Evolutionary conservation across 257 asterid genomes (phyloP).

Genomic region (Lithospermum erythrorhizon): DNA sequence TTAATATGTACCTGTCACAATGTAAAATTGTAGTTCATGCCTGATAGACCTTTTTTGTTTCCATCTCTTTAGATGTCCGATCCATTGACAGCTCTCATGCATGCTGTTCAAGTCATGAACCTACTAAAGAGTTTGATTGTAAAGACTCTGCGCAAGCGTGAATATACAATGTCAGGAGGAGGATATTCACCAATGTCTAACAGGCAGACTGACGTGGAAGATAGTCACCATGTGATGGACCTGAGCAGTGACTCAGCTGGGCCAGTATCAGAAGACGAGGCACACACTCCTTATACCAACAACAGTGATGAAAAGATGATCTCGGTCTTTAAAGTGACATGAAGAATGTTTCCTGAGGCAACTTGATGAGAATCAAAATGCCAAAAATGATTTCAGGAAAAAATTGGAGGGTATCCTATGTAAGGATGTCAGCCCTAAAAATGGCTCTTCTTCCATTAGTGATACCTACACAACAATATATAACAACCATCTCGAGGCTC

Average conservation of each 20-base stretch:
- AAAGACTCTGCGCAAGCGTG: slow-evolving; percentile 65
- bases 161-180: slow-evolving; percentile 38
- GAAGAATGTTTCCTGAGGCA: slow-evolving; percentile 71
- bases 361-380: slow-evolving; percentile 54
- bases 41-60: not conserved
- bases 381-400: slow-evolving; percentile 67
- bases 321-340: slow-evolving; percentile 66
- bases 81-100: slow-evolving; percentile 96
- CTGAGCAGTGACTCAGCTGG: slow-evolving; percentile 60
- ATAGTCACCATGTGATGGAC: slow-evolving; percentile 64
- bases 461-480: slow-evolving; percentile 35
- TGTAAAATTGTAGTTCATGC: not conserved
- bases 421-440: slow-evolving; percentile 36
- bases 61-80: slow-evolving; percentile 67
- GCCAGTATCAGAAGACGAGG: slow-evolving; percentile 25
- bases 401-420: slow-evolving; percentile 65
- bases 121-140: slow-evolving; percentile 72
- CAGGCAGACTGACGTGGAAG: slow-evolving; percentile 37
- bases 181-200: slow-evolving; percentile 45
- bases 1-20: not conserved
- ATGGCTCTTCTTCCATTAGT: slow-evolving; percentile 26
- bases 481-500: slow-evolving; percentile 33
- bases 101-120: slow-evolving; percentile 98
- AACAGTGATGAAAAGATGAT: slow-evolving; percentile 47
- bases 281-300: slow-evolving; percentile 22